Conservation (phyloP, 164 flowering plant species). For the Pachysandra terminalis region DNA sequence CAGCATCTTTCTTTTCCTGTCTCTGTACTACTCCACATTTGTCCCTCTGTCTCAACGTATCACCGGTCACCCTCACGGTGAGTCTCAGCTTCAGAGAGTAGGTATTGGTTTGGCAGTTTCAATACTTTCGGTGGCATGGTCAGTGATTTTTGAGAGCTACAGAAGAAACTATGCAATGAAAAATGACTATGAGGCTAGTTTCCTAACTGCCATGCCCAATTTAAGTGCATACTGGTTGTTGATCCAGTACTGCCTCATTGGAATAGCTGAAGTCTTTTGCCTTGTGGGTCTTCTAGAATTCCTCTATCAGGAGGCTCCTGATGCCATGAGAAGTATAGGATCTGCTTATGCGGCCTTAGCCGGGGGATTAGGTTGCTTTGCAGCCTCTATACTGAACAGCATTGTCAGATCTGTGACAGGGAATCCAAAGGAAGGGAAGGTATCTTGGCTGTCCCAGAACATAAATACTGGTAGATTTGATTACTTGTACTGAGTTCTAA, state of each 20-base stretch:
- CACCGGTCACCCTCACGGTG: conserved; percentile 73
- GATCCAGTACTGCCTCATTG: conserved; percentile 70
- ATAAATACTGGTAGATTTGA: conserved; percentile 66
- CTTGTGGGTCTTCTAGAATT: conserved; percentile 66
- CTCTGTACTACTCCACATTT: conserved; percentile 55
- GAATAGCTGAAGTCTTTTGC: conserved; percentile 71
- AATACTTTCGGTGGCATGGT: conserved; percentile 56
- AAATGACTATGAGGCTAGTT: conserved; percentile 43
- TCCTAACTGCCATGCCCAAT: conserved; percentile 46
- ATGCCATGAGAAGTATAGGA: conserved; percentile 77
- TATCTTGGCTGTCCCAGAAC: conserved; percentile 66
- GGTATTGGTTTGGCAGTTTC: conserved; percentile 66
- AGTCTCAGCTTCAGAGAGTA: conserved; percentile 72
- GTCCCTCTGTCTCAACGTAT: conserved; percentile 54
- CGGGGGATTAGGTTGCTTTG: conserved; percentile 73
- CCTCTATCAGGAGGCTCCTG: conserved; percentile 71
- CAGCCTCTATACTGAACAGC: conserved; percentile 52
- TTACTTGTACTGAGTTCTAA: conserved; percentile 60
- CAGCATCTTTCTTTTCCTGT: conserved; percentile 57
- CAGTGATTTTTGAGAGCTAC: conserved; percentile 54
- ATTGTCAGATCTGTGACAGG: conserved; percentile 48
- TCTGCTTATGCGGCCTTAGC: conserved; percentile 73
- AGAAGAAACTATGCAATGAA: conserved; percentile 54
- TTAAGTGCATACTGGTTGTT: conserved; percentile 67
- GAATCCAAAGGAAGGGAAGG: conserved; percentile 16